These are phyloP conservation scores for Kwoniella sp. DNA, from an alignment of 768 basidiomycete species.

Conservation along the genomic window DNA sequence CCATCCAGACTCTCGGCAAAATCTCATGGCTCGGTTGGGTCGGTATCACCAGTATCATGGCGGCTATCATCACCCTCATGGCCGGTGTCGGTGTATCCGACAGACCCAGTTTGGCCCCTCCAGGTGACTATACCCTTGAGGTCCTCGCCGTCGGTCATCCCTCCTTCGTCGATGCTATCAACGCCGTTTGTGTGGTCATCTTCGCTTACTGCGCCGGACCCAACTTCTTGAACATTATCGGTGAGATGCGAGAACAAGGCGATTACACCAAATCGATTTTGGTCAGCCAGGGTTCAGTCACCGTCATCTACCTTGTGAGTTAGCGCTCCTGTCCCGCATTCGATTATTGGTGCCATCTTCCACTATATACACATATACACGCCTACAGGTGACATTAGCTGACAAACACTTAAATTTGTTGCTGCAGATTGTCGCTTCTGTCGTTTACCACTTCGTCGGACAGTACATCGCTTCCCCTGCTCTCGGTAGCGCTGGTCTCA, in stretches of 20 bases:
- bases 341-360: background rate
- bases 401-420: no score
- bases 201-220: conserved; percentile 52
- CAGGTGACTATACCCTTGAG: conserved; percentile 12
- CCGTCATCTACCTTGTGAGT: conserved; percentile 39
- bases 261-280: conserved; percentile 52
- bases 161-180: conserved; percentile 49
- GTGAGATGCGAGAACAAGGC: conserved; percentile 55
- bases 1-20: conserved; percentile 49
- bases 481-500: conserved; percentile 48
- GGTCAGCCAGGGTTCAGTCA: conserved; percentile 45
- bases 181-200: conserved; percentile 51
- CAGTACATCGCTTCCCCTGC: conserved; percentile 54
- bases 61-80: conserved; percentile 38
- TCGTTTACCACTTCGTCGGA: conserved; percentile 50
- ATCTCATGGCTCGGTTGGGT: conserved; percentile 52
- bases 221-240: conserved; percentile 42
- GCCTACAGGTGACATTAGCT: no score
- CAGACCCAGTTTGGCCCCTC: conserved; percentile 37
- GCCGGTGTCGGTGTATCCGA: conserved; percentile 38
- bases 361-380: no score
- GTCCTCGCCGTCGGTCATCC: conserved; percentile 19
- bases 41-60: conserved; percentile 37
- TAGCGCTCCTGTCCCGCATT: background rate
- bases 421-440: conserved; percentile 44